phyloP scores from a whole-genome alignment of 2,329 filamentous ascomycete genomes.

The Trichoderma brevicompactum region DNA sequence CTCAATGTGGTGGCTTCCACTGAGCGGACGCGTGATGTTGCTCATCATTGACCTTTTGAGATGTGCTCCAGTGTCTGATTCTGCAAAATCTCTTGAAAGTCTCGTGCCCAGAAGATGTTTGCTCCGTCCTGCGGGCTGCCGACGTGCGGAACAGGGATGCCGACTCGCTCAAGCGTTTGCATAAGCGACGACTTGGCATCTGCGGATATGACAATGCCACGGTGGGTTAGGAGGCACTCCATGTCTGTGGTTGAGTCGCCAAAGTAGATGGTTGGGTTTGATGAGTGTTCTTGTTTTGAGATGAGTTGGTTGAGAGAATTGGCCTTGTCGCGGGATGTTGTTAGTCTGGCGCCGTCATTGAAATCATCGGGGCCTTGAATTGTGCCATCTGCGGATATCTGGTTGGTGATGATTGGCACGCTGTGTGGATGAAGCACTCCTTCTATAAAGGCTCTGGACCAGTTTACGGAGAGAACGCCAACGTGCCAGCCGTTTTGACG shows the following conservation, averaged over 20 bases:
- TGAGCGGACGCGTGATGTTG: not conserved
- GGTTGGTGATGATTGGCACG: slow-evolving; percentile 51
- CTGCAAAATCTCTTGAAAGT: slow-evolving; percentile 50
- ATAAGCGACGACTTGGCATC: slow-evolving; percentile 43
- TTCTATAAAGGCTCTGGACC: slow-evolving; percentile 53
- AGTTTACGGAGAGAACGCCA: slow-evolving; percentile 57
- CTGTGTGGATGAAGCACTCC: slow-evolving; percentile 46
- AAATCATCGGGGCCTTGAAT: slow-evolving; percentile 48
- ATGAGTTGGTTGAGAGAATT: slow-evolving; percentile 36
- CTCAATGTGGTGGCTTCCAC: no score
- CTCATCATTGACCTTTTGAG: not conserved
- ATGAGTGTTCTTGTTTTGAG: not conserved
- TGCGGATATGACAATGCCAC: slow-evolving; percentile 54
- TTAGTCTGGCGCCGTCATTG: slow-evolving; percentile 32
- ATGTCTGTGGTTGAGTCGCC: slow-evolving; percentile 63
- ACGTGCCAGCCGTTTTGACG: slow-evolving; percentile 43
- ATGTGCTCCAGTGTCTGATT: slow-evolving; percentile 36
- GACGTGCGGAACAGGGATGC: slow-evolving; percentile 46
- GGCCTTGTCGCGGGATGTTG: slow-evolving; percentile 52
- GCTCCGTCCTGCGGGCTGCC: slow-evolving; percentile 27
- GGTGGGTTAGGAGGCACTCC: slow-evolving; percentile 52
- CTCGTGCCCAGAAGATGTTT: slow-evolving; percentile 48
- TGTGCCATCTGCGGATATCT: slow-evolving; percentile 44
- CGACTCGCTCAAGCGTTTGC: slow-evolving; percentile 45
- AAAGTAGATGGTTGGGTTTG: slow-evolving; percentile 48